These are phyloP conservation scores for Neonectria coccinea DNA, from an alignment of 2,329 filamentous ascomycete genomes.

Conservation along the genomic window DNA sequence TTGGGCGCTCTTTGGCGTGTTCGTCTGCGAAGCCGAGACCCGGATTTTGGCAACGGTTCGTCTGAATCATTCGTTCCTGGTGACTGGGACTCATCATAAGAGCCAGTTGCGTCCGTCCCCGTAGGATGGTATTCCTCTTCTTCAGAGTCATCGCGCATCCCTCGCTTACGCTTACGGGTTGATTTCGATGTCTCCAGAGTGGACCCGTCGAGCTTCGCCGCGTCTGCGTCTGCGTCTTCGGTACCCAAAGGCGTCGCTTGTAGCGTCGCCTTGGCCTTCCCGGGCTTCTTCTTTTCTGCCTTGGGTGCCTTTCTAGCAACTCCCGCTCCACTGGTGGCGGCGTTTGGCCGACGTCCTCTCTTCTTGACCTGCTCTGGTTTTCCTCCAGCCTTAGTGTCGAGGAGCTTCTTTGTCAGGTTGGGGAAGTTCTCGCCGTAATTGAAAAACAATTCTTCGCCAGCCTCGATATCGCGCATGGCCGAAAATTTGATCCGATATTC, in stretches of 20 bases:
- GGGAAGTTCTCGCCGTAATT: constrained; percentile 80
- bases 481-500: constrained; percentile 82
- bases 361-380: constrained; percentile 47
- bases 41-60: constrained; percentile 33
- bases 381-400: constrained; percentile 53
- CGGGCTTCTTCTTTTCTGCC: constrained; percentile 42
- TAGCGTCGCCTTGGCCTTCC: constrained; percentile 30
- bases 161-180: constrained; percentile 48
- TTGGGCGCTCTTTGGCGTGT: constrained; percentile 32
- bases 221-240: constrained; percentile 38
- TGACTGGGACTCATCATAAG: constrained; percentile 40
- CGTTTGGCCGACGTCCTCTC: constrained; percentile 38
- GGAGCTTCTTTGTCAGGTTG: constrained; percentile 63
- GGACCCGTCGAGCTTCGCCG: constrained; percentile 28
- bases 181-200: constrained; percentile 20
- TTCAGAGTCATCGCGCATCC: constrained; percentile 42
- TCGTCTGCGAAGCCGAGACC: constrained; percentile 45
- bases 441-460: constrained; percentile 84
- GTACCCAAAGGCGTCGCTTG: constrained; percentile 19
- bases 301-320: constrained; percentile 45
- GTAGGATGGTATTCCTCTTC: constrained; percentile 48
- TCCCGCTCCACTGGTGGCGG: constrained; percentile 33
- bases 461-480: constrained; percentile 73
- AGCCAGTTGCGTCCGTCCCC: constrained; percentile 37
- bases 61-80: constrained; percentile 40